Evolutionary conservation across 2,329 filamentous ascomycete genomes (phyloP).

Genomic region (Fusarium gaditjirri): DNA sequence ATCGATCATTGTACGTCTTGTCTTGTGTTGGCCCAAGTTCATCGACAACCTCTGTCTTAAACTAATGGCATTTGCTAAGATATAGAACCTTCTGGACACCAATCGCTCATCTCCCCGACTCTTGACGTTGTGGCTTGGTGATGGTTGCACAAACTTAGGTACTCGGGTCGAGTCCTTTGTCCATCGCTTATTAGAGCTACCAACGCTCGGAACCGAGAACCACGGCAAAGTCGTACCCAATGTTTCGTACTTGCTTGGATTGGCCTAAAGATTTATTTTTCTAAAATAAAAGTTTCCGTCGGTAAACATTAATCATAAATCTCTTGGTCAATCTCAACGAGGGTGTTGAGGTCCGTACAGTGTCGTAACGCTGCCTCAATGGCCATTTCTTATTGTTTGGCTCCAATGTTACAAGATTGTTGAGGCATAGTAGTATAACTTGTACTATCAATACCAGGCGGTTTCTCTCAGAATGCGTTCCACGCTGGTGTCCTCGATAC

Average conservation of each 20-base stretch:
- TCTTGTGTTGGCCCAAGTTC: background rate
- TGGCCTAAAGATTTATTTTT: background rate
- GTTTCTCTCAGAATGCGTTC: constrained; percentile 26
- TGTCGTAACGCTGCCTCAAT: background rate
- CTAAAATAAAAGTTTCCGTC: background rate
- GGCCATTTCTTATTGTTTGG: background rate
- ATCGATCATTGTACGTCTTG: background rate
- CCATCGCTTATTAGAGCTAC: background rate
- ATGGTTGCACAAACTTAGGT: background rate
- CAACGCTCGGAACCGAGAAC: background rate
- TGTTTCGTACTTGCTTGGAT: background rate
- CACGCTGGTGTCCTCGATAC: constrained; percentile 31
- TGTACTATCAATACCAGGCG: background rate
- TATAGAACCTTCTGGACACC: background rate
- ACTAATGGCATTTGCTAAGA: background rate
- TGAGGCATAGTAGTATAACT: background rate
- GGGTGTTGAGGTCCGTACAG: background rate
- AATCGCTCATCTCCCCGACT: no score
- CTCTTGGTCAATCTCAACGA: background rate
- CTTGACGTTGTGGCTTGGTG: background rate
- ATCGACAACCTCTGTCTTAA: background rate
- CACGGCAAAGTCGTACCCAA: background rate
- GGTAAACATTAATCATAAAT: background rate
- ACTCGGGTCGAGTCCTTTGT: background rate
- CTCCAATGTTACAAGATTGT: background rate